Percentiles rank a stretch among this genome's conserved stretches.
phyloP scores from a whole-genome alignment of 345 rosid species.

The Melaleuca alternifolia region DNA sequence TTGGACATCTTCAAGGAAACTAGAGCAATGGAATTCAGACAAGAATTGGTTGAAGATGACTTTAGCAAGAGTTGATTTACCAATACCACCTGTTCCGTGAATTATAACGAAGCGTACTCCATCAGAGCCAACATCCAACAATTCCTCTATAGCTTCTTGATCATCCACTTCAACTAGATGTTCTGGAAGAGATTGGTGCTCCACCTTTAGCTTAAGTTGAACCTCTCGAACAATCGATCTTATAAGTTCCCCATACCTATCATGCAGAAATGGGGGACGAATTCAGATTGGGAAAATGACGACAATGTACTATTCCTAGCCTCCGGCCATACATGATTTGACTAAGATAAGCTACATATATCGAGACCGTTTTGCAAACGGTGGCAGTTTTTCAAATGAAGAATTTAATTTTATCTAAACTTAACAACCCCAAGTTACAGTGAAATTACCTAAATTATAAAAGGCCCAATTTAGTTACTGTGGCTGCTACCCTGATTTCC shows the following conservation, averaged over 20 bases:
- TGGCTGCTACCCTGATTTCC: not conserved
- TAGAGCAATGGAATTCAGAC: no score
- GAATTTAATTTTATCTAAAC: no score
- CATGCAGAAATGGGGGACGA: not conserved
- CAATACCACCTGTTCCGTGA: no score
- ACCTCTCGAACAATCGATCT: not conserved
- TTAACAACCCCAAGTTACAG: not conserved
- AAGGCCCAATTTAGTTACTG: not conserved
- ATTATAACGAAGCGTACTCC: no score
- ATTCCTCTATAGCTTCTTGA: fast-evolving
- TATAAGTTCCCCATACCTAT: not conserved
- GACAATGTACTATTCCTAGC: not conserved
- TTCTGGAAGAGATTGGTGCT: fast-evolving
- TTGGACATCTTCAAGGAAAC: no score
- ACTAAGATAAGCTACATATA: not conserved
- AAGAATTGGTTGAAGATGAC: no score
- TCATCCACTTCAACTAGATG: not conserved
- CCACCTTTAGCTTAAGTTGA: not conserved
- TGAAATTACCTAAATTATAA: not conserved
- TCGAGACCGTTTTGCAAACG: no score
- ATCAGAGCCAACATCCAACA: not conserved
- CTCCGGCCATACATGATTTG: no score
- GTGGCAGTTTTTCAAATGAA: not conserved
- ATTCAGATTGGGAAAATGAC: not conserved
- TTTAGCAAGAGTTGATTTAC: no score